Evolutionary conservation across 2,329 filamentous ascomycete genomes (phyloP).

Genomic region (Monosporascus ibericus): DNA sequence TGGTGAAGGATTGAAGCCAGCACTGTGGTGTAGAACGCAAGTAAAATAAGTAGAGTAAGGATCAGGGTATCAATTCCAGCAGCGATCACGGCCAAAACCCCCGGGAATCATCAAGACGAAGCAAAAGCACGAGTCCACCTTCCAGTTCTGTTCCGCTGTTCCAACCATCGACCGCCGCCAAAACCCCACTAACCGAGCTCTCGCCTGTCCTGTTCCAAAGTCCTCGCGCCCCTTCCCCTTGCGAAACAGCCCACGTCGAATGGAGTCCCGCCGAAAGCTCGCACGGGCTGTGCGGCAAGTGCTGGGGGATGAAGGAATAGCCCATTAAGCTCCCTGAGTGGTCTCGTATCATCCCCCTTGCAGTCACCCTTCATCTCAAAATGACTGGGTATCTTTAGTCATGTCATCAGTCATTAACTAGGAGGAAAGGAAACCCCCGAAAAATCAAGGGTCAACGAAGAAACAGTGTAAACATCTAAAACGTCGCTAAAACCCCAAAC

Average conservation of each 20-base stretch:
- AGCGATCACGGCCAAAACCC: neutral
- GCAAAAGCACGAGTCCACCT: neutral
- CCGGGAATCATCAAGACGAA: neutral
- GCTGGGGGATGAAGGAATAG: too few species aligned
- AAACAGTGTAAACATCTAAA: conserved; percentile 2
- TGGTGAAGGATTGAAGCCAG: too few species aligned
- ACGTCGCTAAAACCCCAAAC: neutral
- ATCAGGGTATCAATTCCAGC: neutral
- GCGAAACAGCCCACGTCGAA: too few species aligned
- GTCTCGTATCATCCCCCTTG: conserved; percentile 16
- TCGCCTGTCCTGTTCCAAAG: too few species aligned
- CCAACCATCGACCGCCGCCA: too few species aligned
- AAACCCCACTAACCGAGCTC: too few species aligned
- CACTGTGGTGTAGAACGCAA: too few species aligned
- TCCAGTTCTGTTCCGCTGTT: too few species aligned
- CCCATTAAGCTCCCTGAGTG: too few species aligned
- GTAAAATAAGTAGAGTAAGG: neutral
- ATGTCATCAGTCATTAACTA: conserved; percentile 25
- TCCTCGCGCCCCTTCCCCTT: too few species aligned
- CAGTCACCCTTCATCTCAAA: conserved; percentile 27
- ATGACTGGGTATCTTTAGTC: conserved; percentile 28
- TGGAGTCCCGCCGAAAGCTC: too few species aligned
- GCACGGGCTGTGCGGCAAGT: too few species aligned
- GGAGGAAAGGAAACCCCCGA: conserved; percentile 12
- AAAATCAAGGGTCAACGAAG: conserved; percentile 6